phyloP scores from a whole-genome alignment of 2,329 filamentous ascomycete species.

The Hyphodiscus sp. region DNA sequence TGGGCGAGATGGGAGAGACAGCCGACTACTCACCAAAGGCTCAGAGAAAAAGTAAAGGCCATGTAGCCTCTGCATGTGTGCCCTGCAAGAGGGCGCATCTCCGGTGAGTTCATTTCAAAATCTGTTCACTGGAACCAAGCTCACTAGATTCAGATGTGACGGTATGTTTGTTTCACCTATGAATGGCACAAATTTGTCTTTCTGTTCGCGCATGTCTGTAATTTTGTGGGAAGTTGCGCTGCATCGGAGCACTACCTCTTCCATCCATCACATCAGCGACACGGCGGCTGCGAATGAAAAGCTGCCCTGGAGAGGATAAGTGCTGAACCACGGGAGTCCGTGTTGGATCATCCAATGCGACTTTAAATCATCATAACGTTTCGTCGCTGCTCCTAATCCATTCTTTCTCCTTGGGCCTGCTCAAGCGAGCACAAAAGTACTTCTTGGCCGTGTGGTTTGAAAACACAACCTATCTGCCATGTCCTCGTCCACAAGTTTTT shows the following conservation, averaged over 20 bases:
- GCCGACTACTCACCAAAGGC: conserved; percentile 51
- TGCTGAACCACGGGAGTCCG: conserved; percentile 8
- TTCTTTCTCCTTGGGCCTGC: background rate
- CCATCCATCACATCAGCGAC: background rate
- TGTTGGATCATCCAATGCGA: conserved; percentile 8
- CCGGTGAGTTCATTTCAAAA: conserved; percentile 37
- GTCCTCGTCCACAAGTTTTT: background rate
- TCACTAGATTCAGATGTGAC: conserved; percentile 48
- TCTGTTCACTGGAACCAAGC: conserved; percentile 11
- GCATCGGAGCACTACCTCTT: background rate
- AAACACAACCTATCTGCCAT: conserved; percentile 2
- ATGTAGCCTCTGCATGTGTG: conserved; percentile 79
- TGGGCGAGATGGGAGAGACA: conserved; percentile 41
- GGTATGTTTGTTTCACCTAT: conserved; percentile 44
- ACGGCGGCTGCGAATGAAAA: background rate
- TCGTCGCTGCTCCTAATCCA: background rate
- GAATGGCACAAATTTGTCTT: conserved; percentile 3
- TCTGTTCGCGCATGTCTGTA: background rate
- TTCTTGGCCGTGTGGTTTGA: too few species aligned
- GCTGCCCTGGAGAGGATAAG: background rate
- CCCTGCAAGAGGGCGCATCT: conserved; percentile 83
- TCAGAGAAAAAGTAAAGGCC: conserved; percentile 66
- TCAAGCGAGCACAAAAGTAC: background rate
- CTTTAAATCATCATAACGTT: conserved; percentile 2
- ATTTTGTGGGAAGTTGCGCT: background rate